Percentiles rank a stretch among this genome's conserved stretches.
These are phyloP conservation scores for Thielaviopsis populi DNA, from an alignment of 2,329 filamentous ascomycete genomes.

Conservation along the genomic window DNA sequence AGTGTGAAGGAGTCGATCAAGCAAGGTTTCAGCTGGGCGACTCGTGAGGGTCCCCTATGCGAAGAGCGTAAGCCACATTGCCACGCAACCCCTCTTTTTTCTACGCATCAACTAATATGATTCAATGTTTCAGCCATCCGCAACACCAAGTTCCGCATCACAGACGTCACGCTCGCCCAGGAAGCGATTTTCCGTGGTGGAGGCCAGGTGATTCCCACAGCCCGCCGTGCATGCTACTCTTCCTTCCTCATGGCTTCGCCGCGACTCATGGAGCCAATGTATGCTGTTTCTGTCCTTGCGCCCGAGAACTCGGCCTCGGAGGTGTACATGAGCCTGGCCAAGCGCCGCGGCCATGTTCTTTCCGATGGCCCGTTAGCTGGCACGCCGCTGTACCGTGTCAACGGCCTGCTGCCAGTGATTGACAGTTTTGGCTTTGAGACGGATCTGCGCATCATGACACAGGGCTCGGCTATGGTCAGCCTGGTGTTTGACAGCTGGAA, in stretches of 20 bases:
- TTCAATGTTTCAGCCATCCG: slow-evolving; percentile 54
- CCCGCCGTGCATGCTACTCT: slow-evolving; percentile 82
- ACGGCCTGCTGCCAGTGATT: slow-evolving; percentile 84
- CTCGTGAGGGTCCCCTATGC: slow-evolving; percentile 85
- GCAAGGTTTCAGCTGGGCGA: slow-evolving; percentile 94
- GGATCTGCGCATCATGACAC: slow-evolving; percentile 87
- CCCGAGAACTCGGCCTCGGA: slow-evolving; percentile 77
- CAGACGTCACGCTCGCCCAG: slow-evolving; percentile 69
- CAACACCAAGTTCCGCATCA: slow-evolving; percentile 95
- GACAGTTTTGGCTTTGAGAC: slow-evolving; percentile 98
- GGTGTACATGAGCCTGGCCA: slow-evolving; percentile 80
- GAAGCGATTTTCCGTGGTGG: slow-evolving; percentile 92
- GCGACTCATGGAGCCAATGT: slow-evolving; percentile 91
- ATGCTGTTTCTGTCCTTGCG: slow-evolving; percentile 82
- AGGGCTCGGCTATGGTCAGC: slow-evolving; percentile 79
- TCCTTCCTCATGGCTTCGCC: slow-evolving; percentile 96
- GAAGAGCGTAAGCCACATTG: slow-evolving; percentile 66
- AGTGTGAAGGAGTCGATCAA: slow-evolving; percentile 83
- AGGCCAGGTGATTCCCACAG: slow-evolving; percentile 93
- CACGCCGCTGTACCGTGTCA: slow-evolving; percentile 83
- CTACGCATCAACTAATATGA: background rate
- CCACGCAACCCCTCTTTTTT: background rate
- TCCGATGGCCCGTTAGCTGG: slow-evolving; percentile 89
- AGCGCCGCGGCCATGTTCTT: slow-evolving; percentile 79
- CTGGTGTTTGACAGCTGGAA: slow-evolving; percentile 94